phyloP scores from a whole-genome alignment of 108 stramenopile species.

The Pseudonitzschia pungens region DNA sequence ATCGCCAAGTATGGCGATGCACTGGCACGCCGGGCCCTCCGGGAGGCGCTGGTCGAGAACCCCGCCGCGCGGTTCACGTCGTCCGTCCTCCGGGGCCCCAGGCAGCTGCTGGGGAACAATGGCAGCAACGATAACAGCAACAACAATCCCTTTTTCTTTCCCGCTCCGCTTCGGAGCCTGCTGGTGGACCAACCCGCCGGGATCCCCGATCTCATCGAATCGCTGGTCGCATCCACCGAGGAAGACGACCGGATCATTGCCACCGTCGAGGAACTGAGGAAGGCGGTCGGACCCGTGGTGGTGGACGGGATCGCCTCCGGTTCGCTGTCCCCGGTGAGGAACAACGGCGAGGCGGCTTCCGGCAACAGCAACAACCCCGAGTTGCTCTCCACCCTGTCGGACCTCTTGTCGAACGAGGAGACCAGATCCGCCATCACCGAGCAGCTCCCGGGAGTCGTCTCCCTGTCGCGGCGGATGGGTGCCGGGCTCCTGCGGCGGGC shows the following conservation, averaged over 20 bases:
- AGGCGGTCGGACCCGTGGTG: constrained; percentile 36
- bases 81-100: constrained; percentile 48
- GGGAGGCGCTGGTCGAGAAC: constrained; percentile 59
- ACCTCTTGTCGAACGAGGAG: constrained; percentile 42
- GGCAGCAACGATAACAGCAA: too few species aligned
- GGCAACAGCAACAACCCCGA: constrained; percentile 14
- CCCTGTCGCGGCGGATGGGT: constrained; percentile 55
- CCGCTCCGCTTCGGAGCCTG: constrained; percentile 45
- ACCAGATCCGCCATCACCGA: constrained; percentile 49
- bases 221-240: constrained; percentile 43
- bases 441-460: constrained; percentile 53
- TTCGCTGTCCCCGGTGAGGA: not conserved
- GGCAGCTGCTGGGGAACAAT: constrained; percentile 24
- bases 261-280: constrained; percentile 55
- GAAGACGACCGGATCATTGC: constrained; percentile 66
- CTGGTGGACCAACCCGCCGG: constrained; percentile 60
- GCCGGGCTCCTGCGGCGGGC: constrained; percentile 76
- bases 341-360: not conserved
- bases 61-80: constrained; percentile 56
- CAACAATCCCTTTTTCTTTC: constrained; percentile 60
- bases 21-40: constrained; percentile 51
- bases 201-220: constrained; percentile 60
- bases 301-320: constrained; percentile 9
- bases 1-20: constrained; percentile 74
- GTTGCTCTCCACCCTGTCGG: constrained; percentile 39